Percentiles rank a stretch among this genome's conserved stretches.
These are phyloP conservation scores for Helicocarpus griseus DNA, from an alignment of 2,329 filamentous ascomycete species.

Conservation along the genomic window DNA sequence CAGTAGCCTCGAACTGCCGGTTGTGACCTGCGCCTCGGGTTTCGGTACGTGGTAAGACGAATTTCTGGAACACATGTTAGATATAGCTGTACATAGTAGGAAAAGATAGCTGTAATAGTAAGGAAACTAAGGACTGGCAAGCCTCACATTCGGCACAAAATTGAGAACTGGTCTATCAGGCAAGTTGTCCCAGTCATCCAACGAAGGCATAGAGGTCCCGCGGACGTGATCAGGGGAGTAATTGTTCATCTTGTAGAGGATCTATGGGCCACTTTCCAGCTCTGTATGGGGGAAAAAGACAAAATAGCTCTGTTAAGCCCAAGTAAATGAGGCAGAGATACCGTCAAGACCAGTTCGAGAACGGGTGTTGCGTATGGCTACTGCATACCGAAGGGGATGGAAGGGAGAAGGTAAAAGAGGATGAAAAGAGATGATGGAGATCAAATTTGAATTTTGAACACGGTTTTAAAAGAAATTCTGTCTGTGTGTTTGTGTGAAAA, in stretches of 20 bases:
- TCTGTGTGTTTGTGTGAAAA: background rate
- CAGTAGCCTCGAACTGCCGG: background rate
- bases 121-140: background rate
- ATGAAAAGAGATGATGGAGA: background rate
- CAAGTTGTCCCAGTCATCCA: constrained; percentile 1
- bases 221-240: background rate
- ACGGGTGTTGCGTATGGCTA: too few relatives aligned
- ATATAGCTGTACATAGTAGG: background rate
- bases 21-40: background rate
- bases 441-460: background rate
- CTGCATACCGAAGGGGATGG: background rate
- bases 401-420: background rate
- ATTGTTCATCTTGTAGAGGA: background rate
- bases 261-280: background rate
- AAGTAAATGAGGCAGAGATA: too few relatives aligned
- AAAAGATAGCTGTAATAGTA: background rate
- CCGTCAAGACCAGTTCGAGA: too few relatives aligned
- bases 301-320: too few relatives aligned
- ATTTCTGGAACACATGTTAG: background rate
- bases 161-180: background rate
- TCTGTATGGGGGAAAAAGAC: background rate
- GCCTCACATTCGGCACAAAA: background rate
- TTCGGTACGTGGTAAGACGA: background rate
- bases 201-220: background rate
- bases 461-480: background rate